Conservation (phyloP, 345 rosid genomes). For the Eucalyptus paniculata region DNA sequence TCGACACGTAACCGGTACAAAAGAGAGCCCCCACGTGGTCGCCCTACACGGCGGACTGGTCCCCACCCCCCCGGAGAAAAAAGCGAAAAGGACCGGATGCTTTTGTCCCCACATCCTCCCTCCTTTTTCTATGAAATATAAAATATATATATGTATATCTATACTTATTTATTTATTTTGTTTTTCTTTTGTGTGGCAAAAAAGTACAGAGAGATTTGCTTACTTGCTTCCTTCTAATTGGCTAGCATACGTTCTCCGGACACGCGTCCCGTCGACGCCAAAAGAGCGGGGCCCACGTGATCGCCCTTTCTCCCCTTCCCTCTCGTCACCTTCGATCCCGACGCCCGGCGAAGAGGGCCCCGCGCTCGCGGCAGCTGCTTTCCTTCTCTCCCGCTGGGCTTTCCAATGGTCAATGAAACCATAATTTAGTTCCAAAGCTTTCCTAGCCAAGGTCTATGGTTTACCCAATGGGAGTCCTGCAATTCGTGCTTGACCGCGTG, state of each 20-base stretch:
- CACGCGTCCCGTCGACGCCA: slow-evolving; percentile 2
- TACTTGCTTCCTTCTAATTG: background rate
- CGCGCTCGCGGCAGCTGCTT: background rate
- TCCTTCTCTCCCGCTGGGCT: background rate
- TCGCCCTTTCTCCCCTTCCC: background rate
- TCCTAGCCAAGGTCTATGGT: background rate
- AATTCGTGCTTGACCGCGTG: background rate
- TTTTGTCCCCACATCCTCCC: background rate
- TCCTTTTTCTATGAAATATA: background rate
- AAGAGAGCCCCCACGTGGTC: background rate
- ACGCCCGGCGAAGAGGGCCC: too few relatives aligned
- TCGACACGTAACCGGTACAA: slow-evolving; percentile 4
- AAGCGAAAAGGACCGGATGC: background rate
- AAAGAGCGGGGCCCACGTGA: background rate
- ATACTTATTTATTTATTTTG: background rate
- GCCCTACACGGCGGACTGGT: background rate
- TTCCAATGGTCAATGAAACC: background rate
- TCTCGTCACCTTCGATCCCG: slow-evolving; percentile 2
- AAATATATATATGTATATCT: too few relatives aligned
- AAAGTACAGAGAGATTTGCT: background rate
- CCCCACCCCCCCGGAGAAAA: background rate
- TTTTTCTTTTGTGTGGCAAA: background rate
- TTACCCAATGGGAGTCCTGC: background rate
- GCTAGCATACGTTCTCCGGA: background rate
- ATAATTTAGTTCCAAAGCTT: background rate